Percentiles rank a stretch among this genome's conserved stretches.
These are phyloP conservation scores for Alternaria alternata DNA, from an alignment of 2,329 filamentous ascomycete genomes.

Conservation along the genomic window DNA sequence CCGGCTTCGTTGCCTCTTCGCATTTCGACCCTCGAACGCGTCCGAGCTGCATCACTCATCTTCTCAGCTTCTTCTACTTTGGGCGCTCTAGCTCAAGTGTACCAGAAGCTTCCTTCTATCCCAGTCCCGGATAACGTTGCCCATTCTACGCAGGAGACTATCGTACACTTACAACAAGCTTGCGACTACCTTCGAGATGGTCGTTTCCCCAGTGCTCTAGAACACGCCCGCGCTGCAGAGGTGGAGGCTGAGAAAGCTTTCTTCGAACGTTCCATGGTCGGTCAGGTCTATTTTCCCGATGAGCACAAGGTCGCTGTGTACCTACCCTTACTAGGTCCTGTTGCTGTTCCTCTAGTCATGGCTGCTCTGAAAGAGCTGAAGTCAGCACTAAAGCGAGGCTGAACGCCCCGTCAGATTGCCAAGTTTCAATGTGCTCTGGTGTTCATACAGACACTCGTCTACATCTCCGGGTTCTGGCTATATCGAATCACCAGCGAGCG, in stretches of 20 bases:
- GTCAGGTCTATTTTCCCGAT: slow-evolving; percentile 97
- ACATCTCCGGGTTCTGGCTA: background rate
- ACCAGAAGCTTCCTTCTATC: slow-evolving; percentile 84
- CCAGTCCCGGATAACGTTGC: slow-evolving; percentile 89
- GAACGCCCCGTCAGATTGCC: slow-evolving; percentile 6
- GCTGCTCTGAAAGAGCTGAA: slow-evolving; percentile 76
- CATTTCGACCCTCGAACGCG: slow-evolving; percentile 83
- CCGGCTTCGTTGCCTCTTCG: slow-evolving; percentile 82
- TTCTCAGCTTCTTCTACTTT: slow-evolving; percentile 91
- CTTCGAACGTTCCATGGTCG: slow-evolving; percentile 99
- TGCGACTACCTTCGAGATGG: slow-evolving; percentile 74
- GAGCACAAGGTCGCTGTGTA: slow-evolving; percentile 99
- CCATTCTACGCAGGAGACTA: slow-evolving; percentile 80
- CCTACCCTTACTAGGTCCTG: slow-evolving; percentile 85
- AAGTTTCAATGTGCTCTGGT: background rate
- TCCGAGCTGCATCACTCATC: slow-evolving; percentile 83
- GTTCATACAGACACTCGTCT: background rate
- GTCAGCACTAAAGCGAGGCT: slow-evolving; percentile 28
- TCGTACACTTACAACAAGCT: slow-evolving; percentile 77
- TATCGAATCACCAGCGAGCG: background rate
- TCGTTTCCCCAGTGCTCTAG: slow-evolving; percentile 71
- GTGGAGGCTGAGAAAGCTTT: slow-evolving; percentile 91
- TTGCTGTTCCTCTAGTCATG: slow-evolving; percentile 89
- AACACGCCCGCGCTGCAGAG: slow-evolving; percentile 84
- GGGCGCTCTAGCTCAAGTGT: slow-evolving; percentile 85